Base-by-base conservation (phyloP, 345 rosid species). In the Hirschfeldia incana region DNA sequence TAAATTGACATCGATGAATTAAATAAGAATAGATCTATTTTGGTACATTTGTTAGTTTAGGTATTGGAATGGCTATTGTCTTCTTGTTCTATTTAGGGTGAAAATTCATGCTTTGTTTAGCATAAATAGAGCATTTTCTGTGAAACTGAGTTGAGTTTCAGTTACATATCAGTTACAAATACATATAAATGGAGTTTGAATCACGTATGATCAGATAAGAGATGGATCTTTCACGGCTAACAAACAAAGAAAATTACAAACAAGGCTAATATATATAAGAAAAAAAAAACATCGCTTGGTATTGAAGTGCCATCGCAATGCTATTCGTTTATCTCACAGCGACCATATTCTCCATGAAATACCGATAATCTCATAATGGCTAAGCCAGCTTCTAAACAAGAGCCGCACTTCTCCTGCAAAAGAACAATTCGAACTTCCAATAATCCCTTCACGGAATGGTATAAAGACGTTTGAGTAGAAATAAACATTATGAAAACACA, bases 321-420 rank as follows among this genome's bases (percentile, higher is more conserved):
- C 15, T 70, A n/a, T 60, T 73, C 7, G 61, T 73, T 73, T 86
- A 84, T 4, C 90, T 89, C 12, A 83, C 85, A 59, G 91, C 91
- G 9, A 90, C 95, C 29, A 94, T 86, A 81, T 86, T 90, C 28
- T 94, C 97, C 97, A 94, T 89, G 77, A 92, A 82, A 69, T 92
- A 72, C 94, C 92, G 21, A 90, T 78, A 53, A 90, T 85, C 86
- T 84, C 95, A 27, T 87, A 92, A 84, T 88, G 89, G 67, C 51
- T 86, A 92, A 94, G 71, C 97, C 94, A 72, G 86, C 85, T 69
- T 90, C 88, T 27, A 88, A 49, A 97, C 97, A 30, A 88, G 92
- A 66, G 82, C 79, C 88, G 21, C 21, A 92, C 94, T 82, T 86
- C 81, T 65, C 94, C 97, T 21, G 21, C 37, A 79, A n/a, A 30